Evolutionary conservation across 2,329 filamentous ascomycete species (phyloP).

Genomic region (Onygenales sp.): DNA sequence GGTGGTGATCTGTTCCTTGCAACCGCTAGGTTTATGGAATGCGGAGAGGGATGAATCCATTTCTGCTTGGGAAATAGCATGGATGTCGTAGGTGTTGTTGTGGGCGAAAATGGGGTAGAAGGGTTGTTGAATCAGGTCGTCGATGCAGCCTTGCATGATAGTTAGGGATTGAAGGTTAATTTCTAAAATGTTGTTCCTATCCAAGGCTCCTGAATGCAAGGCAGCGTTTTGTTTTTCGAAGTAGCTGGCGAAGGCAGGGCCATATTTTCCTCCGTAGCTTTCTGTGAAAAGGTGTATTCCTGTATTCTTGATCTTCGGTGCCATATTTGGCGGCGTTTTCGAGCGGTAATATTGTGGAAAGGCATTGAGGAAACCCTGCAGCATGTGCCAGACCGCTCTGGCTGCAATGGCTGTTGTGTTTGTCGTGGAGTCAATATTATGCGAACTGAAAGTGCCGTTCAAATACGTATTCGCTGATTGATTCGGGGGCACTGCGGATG

Average conservation of each 20-base stretch:
- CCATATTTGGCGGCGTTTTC: constrained; percentile 24
- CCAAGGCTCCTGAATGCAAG: constrained; percentile 22
- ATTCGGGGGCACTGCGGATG: constrained; percentile 34
- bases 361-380: constrained; percentile 51
- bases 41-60: constrained; percentile 38
- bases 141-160: constrained; percentile 53
- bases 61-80: constrained; percentile 39
- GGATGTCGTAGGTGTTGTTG: constrained; percentile 52
- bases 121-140: constrained; percentile 45
- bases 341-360: constrained; percentile 52
- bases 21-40: constrained; percentile 40
- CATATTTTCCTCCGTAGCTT: constrained; percentile 38
- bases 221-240: constrained; percentile 33
- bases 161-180: constrained; percentile 45
- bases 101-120: constrained; percentile 43
- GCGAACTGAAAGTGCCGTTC: constrained; percentile 44
- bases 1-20: constrained; percentile 43
- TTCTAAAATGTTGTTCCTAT: constrained; percentile 19
- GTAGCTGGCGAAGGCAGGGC: constrained; percentile 29
- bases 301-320: constrained; percentile 15
- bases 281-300: constrained; percentile 39
- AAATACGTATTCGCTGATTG: constrained; percentile 27
- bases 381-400: constrained; percentile 48
- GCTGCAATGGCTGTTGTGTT: constrained; percentile 45
- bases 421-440: constrained; percentile 34